A percentile compares a stretch with the other conserved stretches of the same genome.
These are phyloP conservation scores for Sporothrix curviconia DNA, from an alignment of 2,329 filamentous ascomycete species.

Conservation along the genomic window DNA sequence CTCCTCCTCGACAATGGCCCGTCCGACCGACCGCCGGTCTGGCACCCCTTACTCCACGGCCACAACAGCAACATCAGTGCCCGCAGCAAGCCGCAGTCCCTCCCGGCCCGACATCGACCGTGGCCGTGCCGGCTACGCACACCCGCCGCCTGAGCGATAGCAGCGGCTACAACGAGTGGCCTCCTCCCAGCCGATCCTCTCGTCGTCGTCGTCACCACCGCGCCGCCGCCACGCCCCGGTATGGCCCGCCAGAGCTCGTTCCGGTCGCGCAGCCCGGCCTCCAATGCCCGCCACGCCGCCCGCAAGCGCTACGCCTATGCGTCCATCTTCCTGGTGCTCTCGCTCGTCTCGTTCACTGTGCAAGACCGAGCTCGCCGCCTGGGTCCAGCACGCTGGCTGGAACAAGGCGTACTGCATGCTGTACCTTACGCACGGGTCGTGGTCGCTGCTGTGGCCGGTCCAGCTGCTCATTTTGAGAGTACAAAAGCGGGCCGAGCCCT, in stretches of 20 bases:
- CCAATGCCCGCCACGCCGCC: conserved; percentile 56
- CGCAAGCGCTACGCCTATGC: conserved; percentile 78
- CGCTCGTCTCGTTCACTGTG: conserved; percentile 79
- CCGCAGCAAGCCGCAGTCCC: not conserved
- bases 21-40: not conserved
- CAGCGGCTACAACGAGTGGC: not conserved
- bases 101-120: conserved; percentile 6
- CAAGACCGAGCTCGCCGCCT: conserved; percentile 94
- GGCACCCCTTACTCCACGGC: conserved; percentile 8
- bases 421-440: conserved; percentile 93
- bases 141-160: conserved; percentile 1
- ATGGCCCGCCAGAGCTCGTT: conserved; percentile 58
- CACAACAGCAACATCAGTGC: not conserved
- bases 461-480: conserved; percentile 75
- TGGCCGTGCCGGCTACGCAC: conserved; percentile 10
- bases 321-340: conserved; percentile 72
- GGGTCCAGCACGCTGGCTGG: conserved; percentile 92
- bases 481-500: conserved; percentile 71
- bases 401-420: conserved; percentile 99
- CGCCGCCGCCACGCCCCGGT: not conserved
- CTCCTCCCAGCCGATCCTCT: not conserved
- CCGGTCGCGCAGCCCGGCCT: conserved; percentile 69
- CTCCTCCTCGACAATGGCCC: conserved; percentile 6
- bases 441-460: conserved; percentile 80
- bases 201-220: not conserved